Percentiles rank a stretch among this genome's conserved stretches.
Evolutionary conservation across 148 eudicot genomes (phyloP).

Genomic region (Mesembryanthemum crystallinum): DNA sequence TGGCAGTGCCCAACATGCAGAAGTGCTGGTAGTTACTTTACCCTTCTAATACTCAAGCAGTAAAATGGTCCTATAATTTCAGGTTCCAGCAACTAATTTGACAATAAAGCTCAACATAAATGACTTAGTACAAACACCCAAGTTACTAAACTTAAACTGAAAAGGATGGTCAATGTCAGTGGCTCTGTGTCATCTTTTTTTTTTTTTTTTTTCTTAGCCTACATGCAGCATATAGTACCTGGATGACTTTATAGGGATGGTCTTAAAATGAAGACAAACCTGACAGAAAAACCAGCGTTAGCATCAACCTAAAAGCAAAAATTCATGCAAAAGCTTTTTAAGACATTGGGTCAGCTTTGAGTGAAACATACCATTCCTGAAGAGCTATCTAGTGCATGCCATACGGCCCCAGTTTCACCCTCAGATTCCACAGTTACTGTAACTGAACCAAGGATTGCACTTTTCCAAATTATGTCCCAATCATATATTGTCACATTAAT

Average conservation of each 20-base stretch:
- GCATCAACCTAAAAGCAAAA: constrained; percentile 5
- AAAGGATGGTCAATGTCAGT: neutral
- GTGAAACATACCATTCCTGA: constrained; percentile 70
- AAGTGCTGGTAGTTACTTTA: neutral
- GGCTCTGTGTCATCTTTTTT: neutral
- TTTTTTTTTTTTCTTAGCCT: neutral
- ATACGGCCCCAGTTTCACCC: constrained; percentile 72
- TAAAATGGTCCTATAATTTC: neutral
- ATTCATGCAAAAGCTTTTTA: neutral
- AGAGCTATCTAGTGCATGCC: constrained; percentile 74
- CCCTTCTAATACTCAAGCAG: neutral
- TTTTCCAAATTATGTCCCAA: constrained; percentile 94
- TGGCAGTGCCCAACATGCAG: neutral
- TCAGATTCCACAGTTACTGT: constrained; percentile 65
- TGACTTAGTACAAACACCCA: neutral
- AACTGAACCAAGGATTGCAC: constrained; percentile 88
- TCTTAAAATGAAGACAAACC: constrained; percentile 77
- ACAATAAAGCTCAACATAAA: neutral
- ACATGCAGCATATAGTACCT: constrained; percentile 44
- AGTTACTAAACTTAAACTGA: neutral
- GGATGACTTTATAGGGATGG: constrained; percentile 48
- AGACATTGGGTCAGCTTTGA: neutral
- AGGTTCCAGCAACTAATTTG: neutral
- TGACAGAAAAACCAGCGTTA: constrained; percentile 30
- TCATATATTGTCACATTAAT: constrained; percentile 84